Conservation (phyloP, 2,329 filamentous ascomycete genomes). For the Colletotrichum limetticola region DNA sequence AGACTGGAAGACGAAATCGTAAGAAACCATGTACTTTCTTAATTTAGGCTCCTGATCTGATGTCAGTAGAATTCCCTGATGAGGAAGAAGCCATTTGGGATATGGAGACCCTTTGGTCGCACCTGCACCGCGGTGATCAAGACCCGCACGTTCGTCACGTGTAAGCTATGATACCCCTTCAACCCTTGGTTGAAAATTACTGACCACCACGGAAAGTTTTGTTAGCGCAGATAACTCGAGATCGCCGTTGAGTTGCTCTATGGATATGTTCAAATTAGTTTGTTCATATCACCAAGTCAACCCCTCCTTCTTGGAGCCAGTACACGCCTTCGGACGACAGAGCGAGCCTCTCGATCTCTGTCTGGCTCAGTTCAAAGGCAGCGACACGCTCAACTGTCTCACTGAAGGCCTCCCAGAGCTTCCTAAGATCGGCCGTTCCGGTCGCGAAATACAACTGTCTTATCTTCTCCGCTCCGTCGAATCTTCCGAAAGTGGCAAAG, state of each 20-base stretch:
- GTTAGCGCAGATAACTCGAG: not conserved
- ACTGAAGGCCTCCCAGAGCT: not conserved
- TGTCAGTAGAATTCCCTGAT: not conserved
- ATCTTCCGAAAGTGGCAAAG: not conserved
- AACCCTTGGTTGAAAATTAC: no score
- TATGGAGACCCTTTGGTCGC: not conserved
- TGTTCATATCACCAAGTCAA: not conserved
- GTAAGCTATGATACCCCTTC: not conserved
- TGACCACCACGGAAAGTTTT: not conserved
- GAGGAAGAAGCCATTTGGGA: not conserved
- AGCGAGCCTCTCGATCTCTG: not conserved
- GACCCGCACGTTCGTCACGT: not conserved
- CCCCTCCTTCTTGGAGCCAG: not conserved
- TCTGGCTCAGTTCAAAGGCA: not conserved
- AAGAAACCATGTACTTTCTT: no score
- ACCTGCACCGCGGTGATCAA: not conserved
- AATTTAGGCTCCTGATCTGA: not conserved
- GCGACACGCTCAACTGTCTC: not conserved
- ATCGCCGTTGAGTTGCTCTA: not conserved
- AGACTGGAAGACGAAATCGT: not conserved
- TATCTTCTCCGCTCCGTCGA: conserved; percentile 15
- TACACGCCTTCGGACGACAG: not conserved
- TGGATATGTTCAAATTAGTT: not conserved
- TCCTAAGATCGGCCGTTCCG: not conserved
- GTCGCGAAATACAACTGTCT: not conserved